These are phyloP conservation scores for Artemisia tridentata DNA, from an alignment of 129 eudicot genomes.

Conservation along the genomic window DNA sequence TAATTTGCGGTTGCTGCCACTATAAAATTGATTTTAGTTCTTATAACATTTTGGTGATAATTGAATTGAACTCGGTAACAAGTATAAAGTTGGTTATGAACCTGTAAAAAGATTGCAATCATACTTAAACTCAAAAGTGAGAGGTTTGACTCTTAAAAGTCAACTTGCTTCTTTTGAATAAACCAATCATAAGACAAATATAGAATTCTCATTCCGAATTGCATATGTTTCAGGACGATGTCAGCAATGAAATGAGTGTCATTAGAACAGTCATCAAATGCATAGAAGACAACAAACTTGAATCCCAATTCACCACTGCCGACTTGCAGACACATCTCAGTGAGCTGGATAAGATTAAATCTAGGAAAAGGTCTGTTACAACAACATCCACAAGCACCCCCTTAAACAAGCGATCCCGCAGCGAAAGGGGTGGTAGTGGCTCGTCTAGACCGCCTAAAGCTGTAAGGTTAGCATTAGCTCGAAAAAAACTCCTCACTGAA, in stretches of 20 bases:
- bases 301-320: constrained; percentile 34
- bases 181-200: not conserved
- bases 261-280: constrained; percentile 44
- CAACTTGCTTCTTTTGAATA: not conserved
- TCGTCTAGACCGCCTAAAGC: constrained; percentile 4
- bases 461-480: constrained; percentile 13
- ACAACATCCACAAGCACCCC: not conserved
- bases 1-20: not conserved
- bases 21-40: not conserved
- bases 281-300: constrained; percentile 59
- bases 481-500: not conserved
- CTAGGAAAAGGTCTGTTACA: not conserved
- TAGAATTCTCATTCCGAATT: not conserved
- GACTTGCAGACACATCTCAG: constrained; percentile 36
- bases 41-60: not conserved
- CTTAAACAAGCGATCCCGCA: not conserved
- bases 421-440: not conserved
- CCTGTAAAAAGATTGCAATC: not conserved
- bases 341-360: constrained; percentile 41
- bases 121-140: not conserved
- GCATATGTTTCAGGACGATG: constrained; percentile 46
- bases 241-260: constrained; percentile 34
- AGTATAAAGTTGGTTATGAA: not conserved
- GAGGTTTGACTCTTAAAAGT: not conserved
- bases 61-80: not conserved